A percentile compares a stretch with the other conserved stretches of the same genome.
Conservation (phyloP, 2,329 filamentous ascomycete species). For the Juglanconis juglandina region DNA sequence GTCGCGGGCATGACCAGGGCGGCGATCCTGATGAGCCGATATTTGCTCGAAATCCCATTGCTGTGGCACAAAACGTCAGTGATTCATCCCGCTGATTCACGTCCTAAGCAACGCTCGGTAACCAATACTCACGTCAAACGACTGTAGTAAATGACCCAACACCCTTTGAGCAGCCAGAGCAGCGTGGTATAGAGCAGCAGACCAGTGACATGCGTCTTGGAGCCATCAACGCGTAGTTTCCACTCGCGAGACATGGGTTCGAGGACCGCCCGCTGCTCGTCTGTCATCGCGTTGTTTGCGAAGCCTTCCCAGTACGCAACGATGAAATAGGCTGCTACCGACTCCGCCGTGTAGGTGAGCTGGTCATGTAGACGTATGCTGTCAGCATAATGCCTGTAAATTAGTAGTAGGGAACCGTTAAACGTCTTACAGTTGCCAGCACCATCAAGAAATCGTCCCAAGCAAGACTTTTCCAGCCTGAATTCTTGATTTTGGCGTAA, state of each 20-base stretch:
- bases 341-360: conserved; percentile 25
- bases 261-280: conserved; percentile 39
- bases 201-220: conserved; percentile 51
- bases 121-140: conserved; percentile 40
- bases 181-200: conserved; percentile 48
- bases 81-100: not conserved
- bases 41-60: conserved; percentile 36
- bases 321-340: conserved; percentile 24
- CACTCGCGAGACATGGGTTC: conserved; percentile 40
- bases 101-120: conserved; percentile 7
- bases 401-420: not conserved
- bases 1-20: conserved; percentile 38
- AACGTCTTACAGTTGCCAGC: conserved; percentile 20
- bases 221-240: conserved; percentile 42
- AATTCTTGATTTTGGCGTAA: conserved; percentile 19
- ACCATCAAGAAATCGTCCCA: conserved; percentile 25
- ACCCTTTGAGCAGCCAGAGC: conserved; percentile 51
- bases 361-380: not conserved
- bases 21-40: conserved; percentile 37
- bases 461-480: conserved; percentile 21
- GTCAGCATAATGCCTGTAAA: not conserved
- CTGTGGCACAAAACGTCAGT: conserved; percentile 23
- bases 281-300: conserved; percentile 42
- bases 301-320: conserved; percentile 25
- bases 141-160: conserved; percentile 50